A percentile compares a stretch with the other conserved stretches of the same genome.
These are phyloP conservation scores for Primulina tabacum DNA, from an alignment of 257 asterid genomes.

Conservation along the genomic window DNA sequence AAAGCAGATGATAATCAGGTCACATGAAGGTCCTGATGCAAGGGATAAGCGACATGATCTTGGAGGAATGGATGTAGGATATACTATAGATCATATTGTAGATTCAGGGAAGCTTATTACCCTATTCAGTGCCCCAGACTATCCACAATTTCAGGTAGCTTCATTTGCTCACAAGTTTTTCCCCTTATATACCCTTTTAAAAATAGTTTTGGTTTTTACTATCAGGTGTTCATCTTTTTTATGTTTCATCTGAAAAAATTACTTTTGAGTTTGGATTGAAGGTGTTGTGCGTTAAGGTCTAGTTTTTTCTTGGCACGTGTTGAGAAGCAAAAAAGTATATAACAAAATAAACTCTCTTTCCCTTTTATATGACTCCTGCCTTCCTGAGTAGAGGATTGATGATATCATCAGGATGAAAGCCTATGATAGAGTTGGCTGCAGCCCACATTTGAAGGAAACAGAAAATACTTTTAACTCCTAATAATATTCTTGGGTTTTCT, in stretches of 20 bases:
- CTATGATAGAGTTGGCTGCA: slow-evolving; percentile 2
- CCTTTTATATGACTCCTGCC: background rate
- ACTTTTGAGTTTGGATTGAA: background rate
- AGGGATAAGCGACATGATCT: slow-evolving; percentile 83
- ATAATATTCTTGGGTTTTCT: background rate
- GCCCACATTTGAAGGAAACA: background rate
- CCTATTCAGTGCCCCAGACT: slow-evolving; percentile 95
- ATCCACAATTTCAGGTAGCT: slow-evolving; percentile 93
- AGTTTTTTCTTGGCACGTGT: background rate
- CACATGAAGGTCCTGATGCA: slow-evolving; percentile 99
- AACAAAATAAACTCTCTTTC: background rate
- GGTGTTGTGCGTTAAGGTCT: too few relatives aligned
- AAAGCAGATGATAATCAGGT: slow-evolving; percentile 81
- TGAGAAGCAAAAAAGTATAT: background rate
- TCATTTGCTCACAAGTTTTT: slow-evolving; percentile 19
- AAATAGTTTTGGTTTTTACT: background rate
- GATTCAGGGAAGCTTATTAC: slow-evolving; percentile 88
- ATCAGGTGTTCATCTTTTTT: background rate
- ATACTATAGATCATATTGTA: slow-evolving; percentile 81
- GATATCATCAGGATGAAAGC: background rate
- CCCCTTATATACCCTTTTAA: slow-evolving; percentile 10
- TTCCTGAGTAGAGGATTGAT: slow-evolving; percentile 5
- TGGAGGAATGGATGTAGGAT: slow-evolving; percentile 79
- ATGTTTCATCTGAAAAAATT: background rate
- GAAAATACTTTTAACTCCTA: background rate